Conservation (phyloP, 164 flowering plant species). For the Umbellularia californica region DNA sequence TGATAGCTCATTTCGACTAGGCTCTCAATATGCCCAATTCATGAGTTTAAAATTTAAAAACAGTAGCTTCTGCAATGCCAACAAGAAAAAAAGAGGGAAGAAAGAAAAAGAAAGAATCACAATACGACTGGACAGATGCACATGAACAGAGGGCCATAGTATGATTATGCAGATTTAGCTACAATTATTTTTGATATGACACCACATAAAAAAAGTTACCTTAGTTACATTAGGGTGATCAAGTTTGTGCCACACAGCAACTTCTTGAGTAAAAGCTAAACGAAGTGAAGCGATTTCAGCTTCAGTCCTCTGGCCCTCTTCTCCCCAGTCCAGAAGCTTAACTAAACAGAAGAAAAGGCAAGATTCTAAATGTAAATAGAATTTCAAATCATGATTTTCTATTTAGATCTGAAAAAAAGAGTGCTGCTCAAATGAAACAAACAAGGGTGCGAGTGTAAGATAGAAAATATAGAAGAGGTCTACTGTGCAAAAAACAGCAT, state of each 20-base stretch:
- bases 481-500: too few relatives aligned
- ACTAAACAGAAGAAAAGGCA: constrained; percentile 38
- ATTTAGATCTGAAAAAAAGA: neutral
- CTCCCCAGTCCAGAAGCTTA: constrained; percentile 96
- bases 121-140: neutral
- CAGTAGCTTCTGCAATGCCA: too few relatives aligned
- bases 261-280: constrained; percentile 84
- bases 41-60: neutral
- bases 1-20: neutral
- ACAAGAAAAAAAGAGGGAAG: too few relatives aligned
- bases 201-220: constrained; percentile 32
- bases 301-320: constrained; percentile 81
- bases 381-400: neutral
- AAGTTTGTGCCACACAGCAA: constrained; percentile 95
- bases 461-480: too few relatives aligned
- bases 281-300: constrained; percentile 76
- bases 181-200: neutral
- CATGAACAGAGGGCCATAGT: neutral
- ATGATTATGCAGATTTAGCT: neutral
- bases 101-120: too few relatives aligned
- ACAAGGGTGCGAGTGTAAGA: too few relatives aligned
- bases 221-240: constrained; percentile 97
- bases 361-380: neutral
- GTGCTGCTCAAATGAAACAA: too few relatives aligned
- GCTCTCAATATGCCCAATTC: neutral